Evolutionary conservation across 2,329 filamentous ascomycete species (phyloP), one percentile per base, ranked within the genome.

Genomic region (Sordariomycetes sp.): DNA sequence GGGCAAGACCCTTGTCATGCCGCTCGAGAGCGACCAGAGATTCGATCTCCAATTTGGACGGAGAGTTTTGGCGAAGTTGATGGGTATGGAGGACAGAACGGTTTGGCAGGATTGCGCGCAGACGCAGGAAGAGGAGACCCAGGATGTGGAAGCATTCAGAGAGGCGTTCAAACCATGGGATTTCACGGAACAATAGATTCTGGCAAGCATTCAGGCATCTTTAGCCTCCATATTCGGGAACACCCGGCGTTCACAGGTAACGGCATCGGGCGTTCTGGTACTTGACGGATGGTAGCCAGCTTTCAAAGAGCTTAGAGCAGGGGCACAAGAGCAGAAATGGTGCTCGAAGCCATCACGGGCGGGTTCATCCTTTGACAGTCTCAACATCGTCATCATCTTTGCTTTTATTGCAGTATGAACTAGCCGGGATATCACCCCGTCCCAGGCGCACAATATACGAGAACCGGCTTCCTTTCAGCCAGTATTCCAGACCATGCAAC

Each of bases 21-120:
- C 76, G 6, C 69, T 95, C 8, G 73, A 79, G 39, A 64, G 77
- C 18, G 77, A 75, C 14, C 73, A 82, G 42, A 75, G 82, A 11
- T 96, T 98, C 53, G 87, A 94, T 51, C 60, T 95, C 30, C 90
- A 96, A 52, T 96, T 94, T 49, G 87, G 85, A 4, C 72, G 93
- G 26, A 76, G 79, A 29, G 92, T 95, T 4, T 64, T 96, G 54
- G 90, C 86, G 2, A 95, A 94, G 59, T 64, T 98, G 33, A 66
- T 98, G 33, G 75, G 78, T 3, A 60, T 96, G 30, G 86, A 95
- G 55, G 64, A 75, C 29, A 70, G 92, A n/a, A 62, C 81, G 34
- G 69, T 86, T 44, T 98, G 92, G 92, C 79, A 79, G 55, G 82
- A 94, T 46, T 90, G 86, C 44, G 72, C 69, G 21, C 88, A 96